Conservation (phyloP, 2,329 filamentous ascomycete species). For the Alternaria ventricosa region DNA sequence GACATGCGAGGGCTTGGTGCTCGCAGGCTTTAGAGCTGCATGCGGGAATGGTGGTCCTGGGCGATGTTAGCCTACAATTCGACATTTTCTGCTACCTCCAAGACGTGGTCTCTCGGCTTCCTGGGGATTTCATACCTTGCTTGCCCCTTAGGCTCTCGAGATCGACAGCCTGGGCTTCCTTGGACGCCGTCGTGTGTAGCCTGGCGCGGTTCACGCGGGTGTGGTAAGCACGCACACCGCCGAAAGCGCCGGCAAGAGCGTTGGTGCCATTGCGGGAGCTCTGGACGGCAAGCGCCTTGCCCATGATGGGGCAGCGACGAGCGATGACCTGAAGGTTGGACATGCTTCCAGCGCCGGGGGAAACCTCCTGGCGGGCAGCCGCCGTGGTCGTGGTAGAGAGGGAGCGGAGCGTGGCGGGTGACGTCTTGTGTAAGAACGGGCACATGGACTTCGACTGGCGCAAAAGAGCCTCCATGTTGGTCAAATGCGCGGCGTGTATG, state of each 20-base stretch:
- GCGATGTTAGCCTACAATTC: slow-evolving; percentile 11
- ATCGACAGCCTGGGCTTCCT: slow-evolving; percentile 81
- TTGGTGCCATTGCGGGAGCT: slow-evolving; percentile 57
- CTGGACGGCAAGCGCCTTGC: slow-evolving; percentile 93
- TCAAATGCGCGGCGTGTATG: slow-evolving; percentile 19
- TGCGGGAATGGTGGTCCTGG: slow-evolving; percentile 40
- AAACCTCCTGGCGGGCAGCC: slow-evolving; percentile 65
- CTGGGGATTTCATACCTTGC: slow-evolving; percentile 50
- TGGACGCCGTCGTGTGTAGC: slow-evolving; percentile 79
- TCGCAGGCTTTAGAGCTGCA: slow-evolving; percentile 32
- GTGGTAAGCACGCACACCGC: slow-evolving; percentile 57
- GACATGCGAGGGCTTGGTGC: slow-evolving; percentile 31
- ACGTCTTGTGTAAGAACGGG: slow-evolving; percentile 94
- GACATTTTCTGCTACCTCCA: not conserved
- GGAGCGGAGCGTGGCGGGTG: slow-evolving; percentile 86
- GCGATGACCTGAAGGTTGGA: slow-evolving; percentile 95
- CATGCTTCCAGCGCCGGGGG: slow-evolving; percentile 88
- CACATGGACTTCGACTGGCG: slow-evolving; percentile 97
- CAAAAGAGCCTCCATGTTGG: slow-evolving; percentile 86
- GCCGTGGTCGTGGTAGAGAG: slow-evolving; percentile 79
- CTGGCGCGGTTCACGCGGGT: slow-evolving; percentile 67
- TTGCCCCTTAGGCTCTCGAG: slow-evolving; percentile 47
- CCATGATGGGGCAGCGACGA: slow-evolving; percentile 97
- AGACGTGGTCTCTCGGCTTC: not conserved
- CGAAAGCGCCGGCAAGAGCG: slow-evolving; percentile 57